Evolutionary conservation across 495 filamentous ascomycete species (phyloP).

Genomic region (Delitschia confertaspora): DNA sequence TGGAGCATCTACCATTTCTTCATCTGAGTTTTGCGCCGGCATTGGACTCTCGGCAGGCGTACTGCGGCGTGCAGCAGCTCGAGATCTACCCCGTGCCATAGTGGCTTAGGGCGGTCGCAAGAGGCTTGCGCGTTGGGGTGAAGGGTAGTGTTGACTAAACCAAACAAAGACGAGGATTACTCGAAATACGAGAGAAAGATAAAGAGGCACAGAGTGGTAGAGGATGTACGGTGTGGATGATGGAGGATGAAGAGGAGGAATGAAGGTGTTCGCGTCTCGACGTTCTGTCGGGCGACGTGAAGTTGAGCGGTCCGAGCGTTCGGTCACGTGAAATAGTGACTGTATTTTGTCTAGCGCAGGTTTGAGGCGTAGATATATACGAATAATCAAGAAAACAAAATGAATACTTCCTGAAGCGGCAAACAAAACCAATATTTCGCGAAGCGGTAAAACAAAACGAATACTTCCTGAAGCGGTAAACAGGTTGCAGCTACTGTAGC

Average conservation of each 20-base stretch:
- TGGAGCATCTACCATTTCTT: constrained; percentile 30
- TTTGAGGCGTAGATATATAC: too few species aligned
- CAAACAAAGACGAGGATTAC: neutral
- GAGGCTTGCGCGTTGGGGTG: neutral
- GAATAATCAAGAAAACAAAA: too few species aligned
- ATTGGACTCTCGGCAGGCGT: constrained; percentile 21
- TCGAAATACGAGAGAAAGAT: neutral
- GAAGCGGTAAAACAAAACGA: too few species aligned
- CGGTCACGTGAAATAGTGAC: too few species aligned
- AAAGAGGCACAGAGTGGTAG: neutral
- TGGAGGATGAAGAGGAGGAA: neutral
- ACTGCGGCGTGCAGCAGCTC: constrained; percentile 24
- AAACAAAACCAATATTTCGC: too few species aligned
- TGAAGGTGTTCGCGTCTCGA: neutral
- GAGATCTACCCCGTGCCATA: constrained; percentile 22
- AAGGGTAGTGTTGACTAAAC: neutral
- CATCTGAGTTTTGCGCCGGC: constrained; percentile 27
- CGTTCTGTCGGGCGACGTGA: too few species aligned
- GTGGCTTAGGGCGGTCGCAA: neutral
- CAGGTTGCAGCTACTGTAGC: too few species aligned
- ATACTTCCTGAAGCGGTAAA: too few species aligned
- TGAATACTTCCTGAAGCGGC: too few species aligned
- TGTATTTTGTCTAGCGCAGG: too few species aligned
- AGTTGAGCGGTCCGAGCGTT: too few species aligned
- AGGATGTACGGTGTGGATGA: neutral